These are phyloP conservation scores for Arachnomyces sp. DNA, from an alignment of 2,329 filamentous ascomycete species.

Conservation along the genomic window DNA sequence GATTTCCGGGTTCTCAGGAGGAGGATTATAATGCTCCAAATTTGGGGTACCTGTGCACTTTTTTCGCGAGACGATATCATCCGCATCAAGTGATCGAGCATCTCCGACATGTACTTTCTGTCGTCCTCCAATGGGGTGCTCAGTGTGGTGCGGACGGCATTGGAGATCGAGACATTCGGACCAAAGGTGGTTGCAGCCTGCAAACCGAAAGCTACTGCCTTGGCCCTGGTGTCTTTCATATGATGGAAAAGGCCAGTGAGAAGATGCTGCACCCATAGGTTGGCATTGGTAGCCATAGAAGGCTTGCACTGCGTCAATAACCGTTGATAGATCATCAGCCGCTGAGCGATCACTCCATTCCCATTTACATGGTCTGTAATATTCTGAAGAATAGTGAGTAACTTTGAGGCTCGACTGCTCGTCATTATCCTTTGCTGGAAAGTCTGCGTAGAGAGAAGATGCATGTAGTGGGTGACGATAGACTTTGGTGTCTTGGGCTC, in stretches of 20 bases:
- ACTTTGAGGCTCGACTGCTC: slow-evolving; percentile 57
- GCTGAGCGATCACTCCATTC: slow-evolving; percentile 70
- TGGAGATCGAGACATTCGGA: slow-evolving; percentile 59
- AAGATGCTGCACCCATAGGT: slow-evolving; percentile 74
- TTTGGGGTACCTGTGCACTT: slow-evolving; percentile 64
- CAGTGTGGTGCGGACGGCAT: slow-evolving; percentile 51
- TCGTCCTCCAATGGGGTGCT: slow-evolving; percentile 45
- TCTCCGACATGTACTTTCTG: slow-evolving; percentile 60
- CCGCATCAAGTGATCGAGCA: slow-evolving; percentile 57
- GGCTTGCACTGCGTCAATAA: slow-evolving; percentile 64
- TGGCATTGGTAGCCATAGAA: slow-evolving; percentile 61
- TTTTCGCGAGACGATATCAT: slow-evolving; percentile 58
- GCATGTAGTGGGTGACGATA: slow-evolving; percentile 69
- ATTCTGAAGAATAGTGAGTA: slow-evolving; percentile 63
- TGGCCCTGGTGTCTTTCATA: slow-evolving; percentile 65
- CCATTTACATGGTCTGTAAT: slow-evolving; percentile 69
- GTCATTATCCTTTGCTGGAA: slow-evolving; percentile 72
- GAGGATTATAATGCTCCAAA: slow-evolving; percentile 79
- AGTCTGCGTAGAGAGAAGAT: slow-evolving; percentile 70
- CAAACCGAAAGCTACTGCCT: slow-evolving; percentile 67
- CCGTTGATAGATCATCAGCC: slow-evolving; percentile 70
- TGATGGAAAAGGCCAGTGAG: slow-evolving; percentile 74
- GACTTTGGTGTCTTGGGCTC: slow-evolving; percentile 65
- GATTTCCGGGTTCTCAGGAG: slow-evolving; percentile 59
- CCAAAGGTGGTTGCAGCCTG: slow-evolving; percentile 64